phyloP scores from a whole-genome alignment of 805 yeast genomes.

The Middelhovenomyces tepae region DNA sequence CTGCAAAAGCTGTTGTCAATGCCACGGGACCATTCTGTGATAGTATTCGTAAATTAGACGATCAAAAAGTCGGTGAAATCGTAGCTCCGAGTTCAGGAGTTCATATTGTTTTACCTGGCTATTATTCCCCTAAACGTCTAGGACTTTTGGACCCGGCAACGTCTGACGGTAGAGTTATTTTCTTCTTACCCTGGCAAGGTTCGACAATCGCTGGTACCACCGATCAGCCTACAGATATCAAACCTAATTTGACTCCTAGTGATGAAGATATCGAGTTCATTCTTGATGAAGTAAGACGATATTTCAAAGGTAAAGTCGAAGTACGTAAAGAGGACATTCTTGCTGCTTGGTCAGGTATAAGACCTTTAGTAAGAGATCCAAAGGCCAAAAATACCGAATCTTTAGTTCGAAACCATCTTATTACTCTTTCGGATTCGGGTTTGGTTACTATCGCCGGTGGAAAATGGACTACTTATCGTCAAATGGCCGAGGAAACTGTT shows the following conservation, averaged over 20 bases:
- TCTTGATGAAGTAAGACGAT: slow-evolving; percentile 78
- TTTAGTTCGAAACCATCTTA: slow-evolving; percentile 81
- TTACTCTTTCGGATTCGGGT: slow-evolving; percentile 63
- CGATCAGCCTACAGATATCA: slow-evolving; percentile 57
- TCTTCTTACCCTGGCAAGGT: slow-evolving; percentile 97
- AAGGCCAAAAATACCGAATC: slow-evolving; percentile 64
- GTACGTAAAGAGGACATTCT: slow-evolving; percentile 84
- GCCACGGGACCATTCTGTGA: slow-evolving; percentile 96
- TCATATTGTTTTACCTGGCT: slow-evolving; percentile 85
- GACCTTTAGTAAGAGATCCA: slow-evolving; percentile 84
- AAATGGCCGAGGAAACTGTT: slow-evolving; percentile 93
- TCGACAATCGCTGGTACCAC: slow-evolving; percentile 95
- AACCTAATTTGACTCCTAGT: slow-evolving; percentile 59
- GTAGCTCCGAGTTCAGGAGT: slow-evolving; percentile 95
- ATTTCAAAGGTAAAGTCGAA: slow-evolving; percentile 64
- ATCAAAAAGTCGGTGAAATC: slow-evolving; percentile 49
- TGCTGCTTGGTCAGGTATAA: slow-evolving; percentile 95
- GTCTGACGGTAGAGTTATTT: slow-evolving; percentile 92
- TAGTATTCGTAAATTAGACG: slow-evolving; percentile 76
- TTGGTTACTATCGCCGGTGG: slow-evolving; percentile 91
- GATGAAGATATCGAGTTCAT: slow-evolving; percentile 87
- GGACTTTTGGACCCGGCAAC: slow-evolving; percentile 90
- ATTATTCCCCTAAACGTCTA: slow-evolving; percentile 77
- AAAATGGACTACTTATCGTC: slow-evolving; percentile 97
- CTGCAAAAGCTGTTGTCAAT: slow-evolving; percentile 69